Evolutionary conservation across 371 early-diverging fungal species (phyloP).

Genomic region (Rhizopus sp.): DNA sequence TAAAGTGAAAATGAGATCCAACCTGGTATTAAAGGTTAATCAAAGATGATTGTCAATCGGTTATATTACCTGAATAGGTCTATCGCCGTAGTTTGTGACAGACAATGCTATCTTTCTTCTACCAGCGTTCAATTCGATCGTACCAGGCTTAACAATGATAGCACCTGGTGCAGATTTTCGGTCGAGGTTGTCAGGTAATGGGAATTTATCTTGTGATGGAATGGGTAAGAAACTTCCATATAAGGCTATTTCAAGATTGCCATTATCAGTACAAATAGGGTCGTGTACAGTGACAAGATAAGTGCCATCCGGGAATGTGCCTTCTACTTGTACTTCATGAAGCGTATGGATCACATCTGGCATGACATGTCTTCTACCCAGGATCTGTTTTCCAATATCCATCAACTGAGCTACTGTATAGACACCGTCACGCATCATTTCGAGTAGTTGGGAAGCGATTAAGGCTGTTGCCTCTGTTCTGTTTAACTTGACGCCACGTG

Average conservation of each 20-base stretch:
- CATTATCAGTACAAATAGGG: constrained; percentile 80
- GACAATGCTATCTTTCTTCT: constrained; percentile 65
- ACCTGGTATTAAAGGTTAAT: constrained; percentile 34
- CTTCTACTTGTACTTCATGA: constrained; percentile 84
- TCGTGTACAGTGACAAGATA: constrained; percentile 91
- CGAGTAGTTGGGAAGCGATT: constrained; percentile 81
- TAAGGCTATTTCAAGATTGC: constrained; percentile 79
- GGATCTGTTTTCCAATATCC: constrained; percentile 82
- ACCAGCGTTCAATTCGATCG: constrained; percentile 71
- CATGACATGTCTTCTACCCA: constrained; percentile 85
- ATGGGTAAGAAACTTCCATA: constrained; percentile 86
- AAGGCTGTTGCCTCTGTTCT: constrained; percentile 84
- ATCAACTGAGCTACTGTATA: constrained; percentile 88
- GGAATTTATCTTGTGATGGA: constrained; percentile 61
- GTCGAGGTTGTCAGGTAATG: constrained; percentile 44
- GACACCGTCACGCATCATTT: constrained; percentile 85
- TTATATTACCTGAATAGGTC: constrained; percentile 72
- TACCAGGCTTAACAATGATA: constrained; percentile 60
- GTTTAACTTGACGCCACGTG: constrained; percentile 86
- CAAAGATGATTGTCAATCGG: not conserved
- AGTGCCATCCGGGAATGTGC: constrained; percentile 91
- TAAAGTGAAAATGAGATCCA: constrained; percentile 94
- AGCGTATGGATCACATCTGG: constrained; percentile 69
- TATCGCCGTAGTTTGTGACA: constrained; percentile 89
- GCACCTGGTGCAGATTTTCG: constrained; percentile 64